phyloP scores from a whole-genome alignment of 805 yeast genomes.

The Nakazawaea ernobii region DNA sequence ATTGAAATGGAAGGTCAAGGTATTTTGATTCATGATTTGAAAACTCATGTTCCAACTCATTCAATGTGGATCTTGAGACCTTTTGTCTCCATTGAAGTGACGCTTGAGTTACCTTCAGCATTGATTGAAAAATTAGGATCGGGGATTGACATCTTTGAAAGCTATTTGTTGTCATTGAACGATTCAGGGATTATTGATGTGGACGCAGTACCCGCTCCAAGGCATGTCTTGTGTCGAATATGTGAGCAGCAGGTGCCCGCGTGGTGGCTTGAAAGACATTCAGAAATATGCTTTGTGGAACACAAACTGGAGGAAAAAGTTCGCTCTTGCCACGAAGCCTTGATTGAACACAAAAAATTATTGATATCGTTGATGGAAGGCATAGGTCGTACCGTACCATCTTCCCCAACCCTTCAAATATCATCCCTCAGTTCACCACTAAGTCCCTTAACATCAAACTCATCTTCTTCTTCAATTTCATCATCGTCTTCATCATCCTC shows the following conservation, averaged over 20 bases:
- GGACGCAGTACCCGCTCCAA: constrained; percentile 68
- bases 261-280: constrained; percentile 94
- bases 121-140: constrained; percentile 78
- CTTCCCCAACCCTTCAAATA: constrained; percentile 4
- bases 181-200: constrained; percentile 62
- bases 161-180: constrained; percentile 60
- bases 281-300: constrained; percentile 80
- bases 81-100: constrained; percentile 55
- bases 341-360: constrained; percentile 62
- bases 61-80: constrained; percentile 94
- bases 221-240: constrained; percentile 78
- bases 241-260: constrained; percentile 90
- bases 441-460: constrained; percentile 17
- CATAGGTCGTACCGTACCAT: constrained; percentile 20
- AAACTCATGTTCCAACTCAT: constrained; percentile 58
- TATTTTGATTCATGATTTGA: constrained; percentile 62
- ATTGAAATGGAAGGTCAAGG: constrained; percentile 93
- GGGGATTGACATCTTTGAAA: constrained; percentile 79
- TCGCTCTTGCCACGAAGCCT: constrained; percentile 65
- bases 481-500: constrained; percentile 13
- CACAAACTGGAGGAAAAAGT: constrained; percentile 77
- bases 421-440: constrained; percentile 1
- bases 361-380: constrained; percentile 40
- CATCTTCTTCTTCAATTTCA: constrained; percentile 25
- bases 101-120: constrained; percentile 62